A percentile compares a stretch with the other conserved stretches of the same genome.
Evolutionary conservation across 345 rosid species (phyloP).

Genomic region (Psidium guajava): DNA sequence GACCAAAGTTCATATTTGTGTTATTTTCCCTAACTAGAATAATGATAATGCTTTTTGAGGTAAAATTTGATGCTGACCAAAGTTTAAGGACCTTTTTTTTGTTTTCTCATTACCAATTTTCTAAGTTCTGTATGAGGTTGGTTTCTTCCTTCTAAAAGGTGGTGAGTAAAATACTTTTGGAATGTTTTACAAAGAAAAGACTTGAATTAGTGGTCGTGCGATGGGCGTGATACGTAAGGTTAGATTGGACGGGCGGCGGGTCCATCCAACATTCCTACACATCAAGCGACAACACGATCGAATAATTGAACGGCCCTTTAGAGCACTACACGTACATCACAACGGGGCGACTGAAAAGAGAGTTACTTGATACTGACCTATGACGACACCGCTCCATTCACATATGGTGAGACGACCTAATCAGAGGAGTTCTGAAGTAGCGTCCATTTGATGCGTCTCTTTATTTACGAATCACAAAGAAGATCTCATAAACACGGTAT

Average conservation of each 20-base stretch:
- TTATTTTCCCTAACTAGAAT: no score
- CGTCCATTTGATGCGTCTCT: no score
- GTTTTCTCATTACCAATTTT: background rate
- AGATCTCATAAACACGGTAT: no score
- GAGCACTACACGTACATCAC: background rate
- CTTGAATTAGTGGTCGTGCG: background rate
- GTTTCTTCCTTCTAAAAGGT: background rate
- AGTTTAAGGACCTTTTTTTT: no score
- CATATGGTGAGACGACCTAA: background rate
- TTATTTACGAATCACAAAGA: no score
- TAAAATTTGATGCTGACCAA: background rate
- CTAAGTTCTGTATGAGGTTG: background rate
- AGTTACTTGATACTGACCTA: no score
- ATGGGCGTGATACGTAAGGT: background rate
- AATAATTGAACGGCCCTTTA: background rate
- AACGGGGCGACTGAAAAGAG: fast-evolving
- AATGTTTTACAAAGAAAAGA: background rate
- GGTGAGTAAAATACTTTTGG: background rate
- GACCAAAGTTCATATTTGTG: no score
- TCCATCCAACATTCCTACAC: background rate
- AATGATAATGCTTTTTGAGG: no score
- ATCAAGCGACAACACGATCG: background rate
- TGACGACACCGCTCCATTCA: background rate
- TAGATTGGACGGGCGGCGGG: background rate
- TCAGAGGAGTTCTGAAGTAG: fast-evolving